A percentile compares a stretch with the other conserved stretches of the same genome.
Evolutionary conservation across 1,284 basidiomycete species (phyloP).

Genomic region (Athelia sp.): DNA sequence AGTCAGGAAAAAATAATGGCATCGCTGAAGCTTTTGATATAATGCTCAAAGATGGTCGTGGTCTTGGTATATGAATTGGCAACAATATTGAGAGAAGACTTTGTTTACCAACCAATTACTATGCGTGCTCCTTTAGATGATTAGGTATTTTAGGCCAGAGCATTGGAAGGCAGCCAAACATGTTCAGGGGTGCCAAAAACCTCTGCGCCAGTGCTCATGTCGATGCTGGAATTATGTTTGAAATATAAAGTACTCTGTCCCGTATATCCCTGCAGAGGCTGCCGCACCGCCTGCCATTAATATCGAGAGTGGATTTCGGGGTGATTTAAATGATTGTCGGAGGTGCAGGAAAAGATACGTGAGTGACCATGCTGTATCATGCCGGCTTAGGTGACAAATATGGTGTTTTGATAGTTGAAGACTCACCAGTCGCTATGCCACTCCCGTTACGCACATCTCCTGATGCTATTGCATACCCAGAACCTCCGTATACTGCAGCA

Average conservation of each 20-base stretch:
- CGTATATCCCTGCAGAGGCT: conserved; percentile 33
- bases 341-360: conserved; percentile 39
- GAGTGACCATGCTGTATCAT: conserved; percentile 37
- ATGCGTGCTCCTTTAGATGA: no score
- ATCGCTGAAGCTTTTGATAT: no score
- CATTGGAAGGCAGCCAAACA: no score
- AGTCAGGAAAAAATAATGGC: no score
- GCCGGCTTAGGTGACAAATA: not conserved
- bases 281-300: conserved; percentile 28
- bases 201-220: no score
- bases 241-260: conserved; percentile 33
- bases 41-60: no score
- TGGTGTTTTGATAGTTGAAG: not conserved
- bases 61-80: no score
- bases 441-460: conserved; percentile 41
- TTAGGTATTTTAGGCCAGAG: no score
- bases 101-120: no score
- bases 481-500: conserved; percentile 37
- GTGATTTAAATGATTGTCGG: conserved; percentile 26
- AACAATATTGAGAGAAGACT: no score
- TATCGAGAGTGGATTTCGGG: conserved; percentile 28
- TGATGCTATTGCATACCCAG: conserved; percentile 34
- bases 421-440: conserved; percentile 37
- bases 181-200: no score
- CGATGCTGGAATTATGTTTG: not conserved